Conservation (phyloP, 148 eudicot genomes). For the Rhododendron williamsianum region DNA sequence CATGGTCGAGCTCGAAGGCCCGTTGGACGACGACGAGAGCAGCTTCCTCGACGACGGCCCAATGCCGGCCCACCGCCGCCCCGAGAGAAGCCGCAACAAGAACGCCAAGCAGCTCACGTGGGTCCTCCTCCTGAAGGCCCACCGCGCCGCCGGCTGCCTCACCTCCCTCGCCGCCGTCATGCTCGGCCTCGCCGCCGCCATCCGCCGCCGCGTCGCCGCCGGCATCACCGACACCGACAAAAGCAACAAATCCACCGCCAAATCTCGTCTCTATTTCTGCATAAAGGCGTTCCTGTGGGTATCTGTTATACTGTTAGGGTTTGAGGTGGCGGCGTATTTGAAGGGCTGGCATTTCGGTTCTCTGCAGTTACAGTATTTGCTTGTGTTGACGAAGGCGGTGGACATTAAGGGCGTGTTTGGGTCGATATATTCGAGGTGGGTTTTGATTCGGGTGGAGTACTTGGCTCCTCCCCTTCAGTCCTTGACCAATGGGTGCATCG, state of each 20-base stretch:
- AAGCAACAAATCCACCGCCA: constrained; percentile 6
- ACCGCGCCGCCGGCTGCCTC: constrained; percentile 77
- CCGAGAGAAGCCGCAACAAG: constrained; percentile 37
- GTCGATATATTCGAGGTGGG: constrained; percentile 61
- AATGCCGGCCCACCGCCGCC: constrained; percentile 4
- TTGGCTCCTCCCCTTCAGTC: constrained; percentile 78
- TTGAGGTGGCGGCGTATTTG: constrained; percentile 60
- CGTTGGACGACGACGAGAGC: constrained; percentile 20
- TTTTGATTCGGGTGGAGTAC: constrained; percentile 59
- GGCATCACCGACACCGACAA: constrained; percentile 50
- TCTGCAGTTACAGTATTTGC: constrained; percentile 35
- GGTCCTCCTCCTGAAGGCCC: constrained; percentile 77
- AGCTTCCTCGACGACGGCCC: constrained; percentile 19
- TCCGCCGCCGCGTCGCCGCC: constrained; percentile 65
- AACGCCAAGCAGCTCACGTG: constrained; percentile 86
- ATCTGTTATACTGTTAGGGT: constrained; percentile 38
- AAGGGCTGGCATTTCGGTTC: constrained; percentile 62
- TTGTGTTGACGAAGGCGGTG: constrained; percentile 22
- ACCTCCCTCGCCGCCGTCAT: constrained; percentile 53
- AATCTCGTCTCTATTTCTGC: constrained; percentile 36
- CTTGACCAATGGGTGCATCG: constrained; percentile 61
- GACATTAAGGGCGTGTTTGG: constrained; percentile 35
- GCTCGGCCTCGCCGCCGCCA: constrained; percentile 40
- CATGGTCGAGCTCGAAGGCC: constrained; percentile 63
- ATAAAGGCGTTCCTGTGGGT: constrained; percentile 43